Evolutionary conservation across 305 asterid species (phyloP), one percentile per base, ranked within the genome.

Genomic region (Solanum chacoense): DNA sequence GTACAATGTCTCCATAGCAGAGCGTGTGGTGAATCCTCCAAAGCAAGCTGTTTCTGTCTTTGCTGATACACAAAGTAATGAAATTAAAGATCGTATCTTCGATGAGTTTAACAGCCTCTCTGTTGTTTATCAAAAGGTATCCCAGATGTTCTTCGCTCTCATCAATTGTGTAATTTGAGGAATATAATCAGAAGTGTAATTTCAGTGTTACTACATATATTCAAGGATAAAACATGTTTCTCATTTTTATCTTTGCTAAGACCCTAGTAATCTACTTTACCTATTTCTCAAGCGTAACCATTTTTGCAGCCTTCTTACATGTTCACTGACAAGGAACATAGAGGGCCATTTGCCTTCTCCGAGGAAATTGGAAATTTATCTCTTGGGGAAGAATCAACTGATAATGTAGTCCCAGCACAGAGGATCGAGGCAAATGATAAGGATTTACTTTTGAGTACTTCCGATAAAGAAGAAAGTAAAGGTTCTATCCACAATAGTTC

Each of bases 11-110:
- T 88, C 97, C 74, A 94, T 94, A 72, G 99, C 99, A 71, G 97
- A 98, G 92, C 93, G 94, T 40, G 98, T 98, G 84, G 98, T 98
- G 89, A 92, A 98, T 92, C 99, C 99, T 91, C 98, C 99, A 73
- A 98, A 98, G 91, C 99, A 98, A 95, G 98, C 99, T 63, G 99
- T 98, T 86, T 98, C 99, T 32, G 99, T 96, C 88, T 98, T 98
- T 92, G 99, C 99, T 9, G 99, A 98, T 91, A 95, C 96, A 32
- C 98, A 96, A 88, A 98, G 97, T 90, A 98, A 93, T 92, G 99
- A 98, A 91, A 94, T 96, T 91, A 98, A 98, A 93, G 99, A 98
- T 92, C 99, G 99, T 84, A 95, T 98, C 87, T 98, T 98, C 88
- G 99, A 98, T 34, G 99, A 98, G 91, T 98, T 96, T 91, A 98